These are phyloP conservation scores for Pyrus bretschneideri DNA, from an alignment of 306 rosid species.

Conservation along the genomic window DNA sequence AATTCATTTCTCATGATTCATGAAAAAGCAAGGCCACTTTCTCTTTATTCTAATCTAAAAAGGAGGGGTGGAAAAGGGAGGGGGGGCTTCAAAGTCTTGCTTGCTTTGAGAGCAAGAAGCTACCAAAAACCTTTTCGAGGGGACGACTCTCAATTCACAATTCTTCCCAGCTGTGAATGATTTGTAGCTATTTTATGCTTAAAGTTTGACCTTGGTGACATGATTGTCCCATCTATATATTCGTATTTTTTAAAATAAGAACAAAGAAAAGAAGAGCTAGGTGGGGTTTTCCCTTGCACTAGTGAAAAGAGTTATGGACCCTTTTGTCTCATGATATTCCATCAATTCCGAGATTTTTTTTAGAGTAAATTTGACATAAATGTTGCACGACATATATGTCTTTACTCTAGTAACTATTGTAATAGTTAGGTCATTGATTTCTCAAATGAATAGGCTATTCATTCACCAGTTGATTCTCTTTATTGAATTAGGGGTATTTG, in stretches of 20 bases:
- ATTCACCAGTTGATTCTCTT: too few relatives aligned
- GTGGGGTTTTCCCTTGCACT: conserved; percentile 66
- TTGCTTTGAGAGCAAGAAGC: conserved; percentile 99
- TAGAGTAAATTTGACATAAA: too few relatives aligned
- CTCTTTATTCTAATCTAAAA: conserved; percentile 52
- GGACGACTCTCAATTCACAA: conserved; percentile 44
- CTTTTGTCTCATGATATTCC: conserved; percentile 67
- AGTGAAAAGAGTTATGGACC: conserved; percentile 50
- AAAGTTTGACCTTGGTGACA: conserved; percentile 85
- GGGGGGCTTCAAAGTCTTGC: conserved; percentile 61
- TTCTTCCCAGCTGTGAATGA: conserved; percentile 53
- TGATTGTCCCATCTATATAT: conserved; percentile 38
- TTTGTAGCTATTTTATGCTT: conserved; percentile 73
- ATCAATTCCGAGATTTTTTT: conserved; percentile 28
- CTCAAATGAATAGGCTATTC: too few relatives aligned
- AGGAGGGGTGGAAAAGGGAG: conserved; percentile 11
- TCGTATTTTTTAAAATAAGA: background rate
- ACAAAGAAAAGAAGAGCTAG: conserved; percentile 16
- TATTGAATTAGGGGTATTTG: too few relatives aligned
- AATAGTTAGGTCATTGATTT: too few relatives aligned
- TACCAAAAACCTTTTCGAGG: conserved; percentile 58
- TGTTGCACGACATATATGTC: too few relatives aligned
- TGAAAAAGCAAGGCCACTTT: conserved; percentile 45
- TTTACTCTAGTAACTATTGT: too few relatives aligned
- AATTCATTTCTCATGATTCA: conserved; percentile 37